Evolutionary conservation across 805 yeast species (phyloP).

Genomic region (Zygosaccharomyces siamensis): DNA sequence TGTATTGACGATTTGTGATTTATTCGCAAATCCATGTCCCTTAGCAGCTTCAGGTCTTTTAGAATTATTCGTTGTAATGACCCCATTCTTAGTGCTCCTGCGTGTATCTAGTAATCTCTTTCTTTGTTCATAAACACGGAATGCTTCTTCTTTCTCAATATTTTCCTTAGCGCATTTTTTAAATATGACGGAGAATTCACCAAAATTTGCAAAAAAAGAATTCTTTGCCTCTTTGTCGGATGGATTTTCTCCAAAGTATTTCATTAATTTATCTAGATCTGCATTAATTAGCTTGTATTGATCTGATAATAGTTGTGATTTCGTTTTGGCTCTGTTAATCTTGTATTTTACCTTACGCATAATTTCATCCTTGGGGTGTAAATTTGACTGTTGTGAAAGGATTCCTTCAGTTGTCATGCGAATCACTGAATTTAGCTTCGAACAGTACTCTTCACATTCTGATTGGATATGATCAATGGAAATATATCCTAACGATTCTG

Average conservation of each 20-base stretch:
- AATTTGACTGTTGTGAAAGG: constrained; percentile 53
- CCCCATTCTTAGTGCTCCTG: constrained; percentile 1
- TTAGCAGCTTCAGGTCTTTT: background rate
- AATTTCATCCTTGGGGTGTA: constrained; percentile 65
- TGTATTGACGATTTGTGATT: background rate
- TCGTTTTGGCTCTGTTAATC: constrained; percentile 51
- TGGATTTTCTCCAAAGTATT: constrained; percentile 67
- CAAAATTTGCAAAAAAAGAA: constrained; percentile 57
- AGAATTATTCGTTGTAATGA: background rate
- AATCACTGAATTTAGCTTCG: constrained; percentile 47
- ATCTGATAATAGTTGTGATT: constrained; percentile 45
- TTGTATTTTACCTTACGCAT: constrained; percentile 49
- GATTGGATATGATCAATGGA: constrained; percentile 57
- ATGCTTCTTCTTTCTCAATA: constrained; percentile 61
- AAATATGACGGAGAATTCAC: constrained; percentile 56
- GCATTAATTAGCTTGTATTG: constrained; percentile 48
- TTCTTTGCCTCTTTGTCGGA: constrained; percentile 48
- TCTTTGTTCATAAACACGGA: constrained; percentile 58
- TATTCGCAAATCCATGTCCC: background rate
- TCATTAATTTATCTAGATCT: constrained; percentile 56
- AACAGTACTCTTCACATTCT: constrained; percentile 54
- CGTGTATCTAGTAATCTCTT: constrained; percentile 43
- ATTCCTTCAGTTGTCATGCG: constrained; percentile 56
- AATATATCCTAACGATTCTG: constrained; percentile 52
- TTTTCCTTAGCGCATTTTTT: constrained; percentile 64